Conservation (phyloP, 306 rosid species). For the Quercus dentata region DNA sequence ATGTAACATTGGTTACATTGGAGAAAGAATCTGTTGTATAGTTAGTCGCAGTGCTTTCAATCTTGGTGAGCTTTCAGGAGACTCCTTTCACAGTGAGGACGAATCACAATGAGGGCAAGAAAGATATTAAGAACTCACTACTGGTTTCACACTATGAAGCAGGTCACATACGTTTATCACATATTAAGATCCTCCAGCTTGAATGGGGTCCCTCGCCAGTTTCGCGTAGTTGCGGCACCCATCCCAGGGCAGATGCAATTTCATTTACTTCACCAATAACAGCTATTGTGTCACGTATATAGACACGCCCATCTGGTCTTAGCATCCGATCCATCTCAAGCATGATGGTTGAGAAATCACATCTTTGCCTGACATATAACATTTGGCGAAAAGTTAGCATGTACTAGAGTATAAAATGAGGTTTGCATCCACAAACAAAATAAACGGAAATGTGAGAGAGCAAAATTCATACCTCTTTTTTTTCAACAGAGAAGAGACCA, state of each 20-base stretch:
- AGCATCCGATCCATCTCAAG: slow-evolving; percentile 88
- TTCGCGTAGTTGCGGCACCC: slow-evolving; percentile 46
- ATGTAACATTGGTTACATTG: background rate
- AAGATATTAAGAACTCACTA: background rate
- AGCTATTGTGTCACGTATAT: slow-evolving; percentile 61
- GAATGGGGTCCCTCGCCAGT: slow-evolving; percentile 91
- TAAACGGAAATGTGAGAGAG: background rate
- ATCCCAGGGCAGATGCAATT: slow-evolving; percentile 67
- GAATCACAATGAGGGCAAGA: background rate
- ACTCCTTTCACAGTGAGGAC: background rate
- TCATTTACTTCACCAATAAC: slow-evolving; percentile 57
- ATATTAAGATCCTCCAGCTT: slow-evolving; percentile 69
- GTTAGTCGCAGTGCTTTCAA: slow-evolving; percentile 26
- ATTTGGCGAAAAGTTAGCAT: background rate
- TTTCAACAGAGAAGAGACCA: slow-evolving; percentile 71
- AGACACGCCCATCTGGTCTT: slow-evolving; percentile 81
- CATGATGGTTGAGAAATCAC: slow-evolving; percentile 77
- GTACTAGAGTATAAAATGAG: background rate
- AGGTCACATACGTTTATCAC: slow-evolving; percentile 60
- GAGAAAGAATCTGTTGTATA: background rate
- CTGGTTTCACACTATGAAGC: slow-evolving; percentile 12
- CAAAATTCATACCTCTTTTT: slow-evolving; percentile 52
- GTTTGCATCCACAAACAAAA: background rate
- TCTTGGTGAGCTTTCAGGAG: slow-evolving; percentile 8
- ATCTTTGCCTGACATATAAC: slow-evolving; percentile 39